These are phyloP conservation scores for Zangia roseola DNA, from an alignment of 768 basidiomycete species.

Conservation along the genomic window DNA sequence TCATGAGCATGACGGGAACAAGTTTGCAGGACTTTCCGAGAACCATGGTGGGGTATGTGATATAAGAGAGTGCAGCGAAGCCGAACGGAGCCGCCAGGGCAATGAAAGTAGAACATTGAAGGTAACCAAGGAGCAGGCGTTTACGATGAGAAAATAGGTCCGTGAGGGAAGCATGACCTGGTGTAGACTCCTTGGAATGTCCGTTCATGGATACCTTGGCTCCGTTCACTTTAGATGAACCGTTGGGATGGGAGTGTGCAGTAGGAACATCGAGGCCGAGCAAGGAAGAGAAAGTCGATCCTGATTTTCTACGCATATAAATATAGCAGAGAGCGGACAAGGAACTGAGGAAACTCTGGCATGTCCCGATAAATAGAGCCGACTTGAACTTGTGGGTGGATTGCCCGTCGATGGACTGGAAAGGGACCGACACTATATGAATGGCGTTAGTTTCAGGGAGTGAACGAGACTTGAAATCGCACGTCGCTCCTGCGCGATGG, in stretches of 20 bases:
- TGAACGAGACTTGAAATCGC: slow-evolving; percentile 23
- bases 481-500: slow-evolving; percentile 93
- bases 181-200: slow-evolving; percentile 18
- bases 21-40: slow-evolving; percentile 99
- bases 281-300: slow-evolving; percentile 50
- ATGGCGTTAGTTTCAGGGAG: background rate
- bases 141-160: slow-evolving; percentile 37
- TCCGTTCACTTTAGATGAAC: slow-evolving; percentile 28
- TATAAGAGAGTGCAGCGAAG: slow-evolving; percentile 91
- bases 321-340: slow-evolving; percentile 79
- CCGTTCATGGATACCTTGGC: slow-evolving; percentile 40
- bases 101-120: slow-evolving; percentile 85
- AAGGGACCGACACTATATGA: slow-evolving; percentile 75
- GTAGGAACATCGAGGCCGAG: slow-evolving; percentile 55
- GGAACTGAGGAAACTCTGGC: slow-evolving; percentile 77
- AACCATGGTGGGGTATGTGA: slow-evolving; percentile 98
- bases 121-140: slow-evolving; percentile 66
- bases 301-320: slow-evolving; percentile 53
- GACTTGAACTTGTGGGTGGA: slow-evolving; percentile 78
- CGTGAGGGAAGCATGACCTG: slow-evolving; percentile 27
- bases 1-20: slow-evolving; percentile 98
- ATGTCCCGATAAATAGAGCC: slow-evolving; percentile 80
- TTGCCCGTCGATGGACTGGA: slow-evolving; percentile 63
- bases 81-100: slow-evolving; percentile 94
- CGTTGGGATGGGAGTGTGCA: slow-evolving; percentile 17